These are phyloP conservation scores for Fusarium drepaniforme DNA, from an alignment of 2,329 filamentous ascomycete species.

Conservation along the genomic window DNA sequence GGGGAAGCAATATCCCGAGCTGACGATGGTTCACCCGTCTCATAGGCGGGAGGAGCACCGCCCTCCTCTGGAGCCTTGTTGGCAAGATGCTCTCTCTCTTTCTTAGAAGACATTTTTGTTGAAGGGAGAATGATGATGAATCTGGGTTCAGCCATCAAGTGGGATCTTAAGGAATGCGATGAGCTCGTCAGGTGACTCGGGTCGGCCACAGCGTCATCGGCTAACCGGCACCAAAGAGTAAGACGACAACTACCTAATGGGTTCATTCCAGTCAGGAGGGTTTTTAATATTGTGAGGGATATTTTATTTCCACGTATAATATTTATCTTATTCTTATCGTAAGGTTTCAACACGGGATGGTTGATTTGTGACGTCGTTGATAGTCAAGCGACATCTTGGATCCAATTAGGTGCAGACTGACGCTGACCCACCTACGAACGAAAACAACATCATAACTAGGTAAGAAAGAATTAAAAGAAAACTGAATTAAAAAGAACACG, in stretches of 20 bases:
- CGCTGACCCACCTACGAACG: background rate
- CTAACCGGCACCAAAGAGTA: conserved; percentile 14
- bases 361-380: background rate
- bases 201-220: conserved; percentile 34
- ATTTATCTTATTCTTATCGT: background rate
- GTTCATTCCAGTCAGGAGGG: background rate
- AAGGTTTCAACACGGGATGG: background rate
- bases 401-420: too few relatives aligned
- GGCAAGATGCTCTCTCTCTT: conserved; percentile 30
- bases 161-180: conserved; percentile 8
- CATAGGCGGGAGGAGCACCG: conserved; percentile 20
- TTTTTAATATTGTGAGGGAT: background rate
- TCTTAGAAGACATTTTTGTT: conserved; percentile 19
- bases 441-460: background rate
- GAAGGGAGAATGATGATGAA: background rate
- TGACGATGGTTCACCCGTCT: conserved; percentile 11
- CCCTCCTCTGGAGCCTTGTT: background rate
- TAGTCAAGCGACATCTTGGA: too few relatives aligned
- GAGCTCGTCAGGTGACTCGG: conserved; percentile 2
- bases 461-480: too few relatives aligned
- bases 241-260: conserved; percentile 15
- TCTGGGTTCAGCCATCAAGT: background rate
- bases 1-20: background rate
- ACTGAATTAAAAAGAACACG: too few relatives aligned
- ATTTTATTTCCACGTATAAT: background rate